Conservation (phyloP, 345 rosid species). For the Hibiscus mutabilis region DNA sequence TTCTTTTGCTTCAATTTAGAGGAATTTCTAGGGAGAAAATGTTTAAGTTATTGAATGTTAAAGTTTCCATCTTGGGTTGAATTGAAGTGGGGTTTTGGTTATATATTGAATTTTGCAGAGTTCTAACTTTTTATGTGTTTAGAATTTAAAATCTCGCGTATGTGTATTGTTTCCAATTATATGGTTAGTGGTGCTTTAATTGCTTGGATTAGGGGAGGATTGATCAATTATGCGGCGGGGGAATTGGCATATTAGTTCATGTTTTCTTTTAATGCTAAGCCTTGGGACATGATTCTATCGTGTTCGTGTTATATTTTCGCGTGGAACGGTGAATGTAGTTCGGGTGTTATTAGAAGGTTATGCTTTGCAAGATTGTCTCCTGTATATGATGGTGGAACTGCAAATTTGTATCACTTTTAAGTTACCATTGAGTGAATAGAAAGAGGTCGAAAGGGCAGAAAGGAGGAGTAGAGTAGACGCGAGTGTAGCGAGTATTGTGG, state of each 20-base stretch:
- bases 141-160: neutral
- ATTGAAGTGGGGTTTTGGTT: neutral
- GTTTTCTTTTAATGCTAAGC: neutral
- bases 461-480: neutral
- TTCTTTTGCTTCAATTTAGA: slow-evolving; percentile 51
- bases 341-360: neutral
- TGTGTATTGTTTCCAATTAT: neutral
- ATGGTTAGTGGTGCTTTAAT: neutral
- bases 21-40: neutral
- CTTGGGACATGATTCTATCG: neutral
- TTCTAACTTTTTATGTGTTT: neutral
- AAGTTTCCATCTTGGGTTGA: neutral
- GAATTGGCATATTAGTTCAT: neutral
- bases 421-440: neutral
- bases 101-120: neutral
- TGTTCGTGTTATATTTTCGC: neutral
- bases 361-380: neutral
- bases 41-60: neutral
- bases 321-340: neutral
- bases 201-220: neutral
- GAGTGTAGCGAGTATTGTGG: neutral
- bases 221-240: neutral
- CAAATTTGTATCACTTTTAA: neutral
- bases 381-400: neutral
- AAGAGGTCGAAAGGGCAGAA: neutral